Evolutionary conservation across 2,329 filamentous ascomycete genomes (phyloP), one percentile per base, ranked within the genome.

Genomic region (Calonectria honghensis): DNA sequence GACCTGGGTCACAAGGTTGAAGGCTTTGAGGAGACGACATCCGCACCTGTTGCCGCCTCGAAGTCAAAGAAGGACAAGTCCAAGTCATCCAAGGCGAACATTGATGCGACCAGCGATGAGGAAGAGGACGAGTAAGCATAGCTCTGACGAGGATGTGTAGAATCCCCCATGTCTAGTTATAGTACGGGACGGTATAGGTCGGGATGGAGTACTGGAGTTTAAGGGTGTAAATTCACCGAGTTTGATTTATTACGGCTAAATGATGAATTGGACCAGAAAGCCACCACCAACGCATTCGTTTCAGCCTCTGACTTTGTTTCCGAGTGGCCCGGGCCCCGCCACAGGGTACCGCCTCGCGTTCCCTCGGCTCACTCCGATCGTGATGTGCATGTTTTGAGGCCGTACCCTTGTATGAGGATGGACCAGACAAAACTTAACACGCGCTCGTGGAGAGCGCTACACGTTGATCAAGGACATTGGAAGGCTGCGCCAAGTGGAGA

Each of bases 51-150:
- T 16, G 78, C 76, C 16, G 79, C 81, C 63, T 71, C 80, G 18
- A 81, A 82, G 70, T 69, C 78, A 32, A 85, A 83, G 76, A 85
- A 85, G 76, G 77, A 83, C 3, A 88, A 88, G 80, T 83, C 86
- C 57, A 86, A 86, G 81, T 85, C 87, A 67, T 79, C 85, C 73
- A 92, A 90, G 83, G 83, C 90, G 20, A 93, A 93, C 77, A 92
- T 93, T 59, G 91, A 93, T 67, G 89, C 89, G 5, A 93, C 91
- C 0, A 93, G 91, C 70, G 91, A 93, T 59, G 91, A 92, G 78
- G 90, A 90, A 1, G 90, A 90, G 24, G 85, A 90, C 24, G 85
- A 86, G 39, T 82, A 70, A 45, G 39, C 70, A 65, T 59, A 52
- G 48, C 29, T 18, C 18, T 13, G 31, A 37, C 4, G 7, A 41